Evolutionary conservation across 257 asterid species (phyloP), one percentile per base, ranked within the genome.

Genomic region (Thymus mandschuricus): DNA sequence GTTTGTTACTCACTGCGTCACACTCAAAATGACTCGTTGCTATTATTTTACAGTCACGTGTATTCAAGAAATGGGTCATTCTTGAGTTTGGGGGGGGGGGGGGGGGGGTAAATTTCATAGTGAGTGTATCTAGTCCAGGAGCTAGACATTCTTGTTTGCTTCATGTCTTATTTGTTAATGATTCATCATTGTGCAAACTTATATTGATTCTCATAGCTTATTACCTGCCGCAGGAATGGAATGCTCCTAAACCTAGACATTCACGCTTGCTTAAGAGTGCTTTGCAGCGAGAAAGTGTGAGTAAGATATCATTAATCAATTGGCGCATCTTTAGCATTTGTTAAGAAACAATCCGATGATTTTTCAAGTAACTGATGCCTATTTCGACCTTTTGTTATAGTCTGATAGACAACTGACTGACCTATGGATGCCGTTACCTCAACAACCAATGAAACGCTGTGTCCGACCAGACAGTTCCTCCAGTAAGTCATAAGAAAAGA

Each of bases 221-320:
- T 9, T 59, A 34, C 35, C 68, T 63, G 35, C 31, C 83, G 78
- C 87, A 91, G 97, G 97, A 86, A 61, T 91, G 92, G 95, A 90
- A 86, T 84, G 86, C 89, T 71, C 89, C 95, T 28, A 95, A 95
- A 70, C 92, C 95, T 71, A 87, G 97, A 75, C 99, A 92, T 72
- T 84, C 98, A 57, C 87, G 86, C 61, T 81, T 95, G 66, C 87
- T 92, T 27, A 88, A 86, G 83, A 84, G 91, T 78, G 98, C 97
- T 56, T 76, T 88, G 55, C 91, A 77, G 49, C 92, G 89, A 10
- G 77, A 86, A 85, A 84, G 83, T 81, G 99, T 95, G 85, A 90
- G 96, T 76, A 75, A 69, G 76, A 56, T 65, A 70, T 72, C 38
- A 58, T 38, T 50, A 11, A 60, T 73, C 56, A 35, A 27, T 27